A percentile compares a stretch with the other conserved stretches of the same genome.
Conservation (phyloP, 2,329 filamentous ascomycete genomes). For the Phaeophleospora eucalypticola region DNA sequence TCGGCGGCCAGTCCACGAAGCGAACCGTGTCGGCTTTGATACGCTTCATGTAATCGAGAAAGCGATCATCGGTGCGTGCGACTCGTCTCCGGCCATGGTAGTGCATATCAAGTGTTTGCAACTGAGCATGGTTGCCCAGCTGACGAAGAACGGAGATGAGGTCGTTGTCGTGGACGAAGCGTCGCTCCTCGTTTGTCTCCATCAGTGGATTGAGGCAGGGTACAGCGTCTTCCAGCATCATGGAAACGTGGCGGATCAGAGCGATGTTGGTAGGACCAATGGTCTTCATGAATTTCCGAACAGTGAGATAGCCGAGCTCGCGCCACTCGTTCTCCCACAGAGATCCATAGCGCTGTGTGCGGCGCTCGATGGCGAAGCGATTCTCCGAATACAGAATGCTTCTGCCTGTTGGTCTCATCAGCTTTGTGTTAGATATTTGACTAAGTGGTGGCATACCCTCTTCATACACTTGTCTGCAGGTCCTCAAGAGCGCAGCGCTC, state of each 20-base stretch:
- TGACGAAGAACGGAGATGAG: constrained; percentile 44
- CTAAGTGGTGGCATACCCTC: constrained; percentile 11
- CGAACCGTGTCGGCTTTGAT: constrained; percentile 43
- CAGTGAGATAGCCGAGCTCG: constrained; percentile 30
- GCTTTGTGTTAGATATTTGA: constrained; percentile 16
- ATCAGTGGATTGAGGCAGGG: constrained; percentile 39
- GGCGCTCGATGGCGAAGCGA: constrained; percentile 43
- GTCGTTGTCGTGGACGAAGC: constrained; percentile 46
- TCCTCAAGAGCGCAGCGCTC: constrained; percentile 44
- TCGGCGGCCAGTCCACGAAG: constrained; percentile 29
- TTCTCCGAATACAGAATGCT: constrained; percentile 50
- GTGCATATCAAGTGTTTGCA: constrained; percentile 40
- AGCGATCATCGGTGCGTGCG: constrained; percentile 37
- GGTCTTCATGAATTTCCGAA: constrained; percentile 42
- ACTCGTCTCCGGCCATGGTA: constrained; percentile 41
- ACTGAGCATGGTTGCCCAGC: constrained; percentile 38
- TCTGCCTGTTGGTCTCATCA: constrained; percentile 24
- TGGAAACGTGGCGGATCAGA: constrained; percentile 43
- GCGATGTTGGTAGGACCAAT: constrained; percentile 47
- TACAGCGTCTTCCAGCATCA: constrained; percentile 45
- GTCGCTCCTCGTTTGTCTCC: constrained; percentile 40
- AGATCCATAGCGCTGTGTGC: constrained; percentile 31
- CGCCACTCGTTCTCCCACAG: constrained; percentile 41
- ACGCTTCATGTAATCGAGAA: constrained; percentile 42
- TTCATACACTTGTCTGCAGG: constrained; percentile 40